Base-by-base conservation (phyloP, 768 basidiomycete species). In the Amanita molliuscula region DNA sequence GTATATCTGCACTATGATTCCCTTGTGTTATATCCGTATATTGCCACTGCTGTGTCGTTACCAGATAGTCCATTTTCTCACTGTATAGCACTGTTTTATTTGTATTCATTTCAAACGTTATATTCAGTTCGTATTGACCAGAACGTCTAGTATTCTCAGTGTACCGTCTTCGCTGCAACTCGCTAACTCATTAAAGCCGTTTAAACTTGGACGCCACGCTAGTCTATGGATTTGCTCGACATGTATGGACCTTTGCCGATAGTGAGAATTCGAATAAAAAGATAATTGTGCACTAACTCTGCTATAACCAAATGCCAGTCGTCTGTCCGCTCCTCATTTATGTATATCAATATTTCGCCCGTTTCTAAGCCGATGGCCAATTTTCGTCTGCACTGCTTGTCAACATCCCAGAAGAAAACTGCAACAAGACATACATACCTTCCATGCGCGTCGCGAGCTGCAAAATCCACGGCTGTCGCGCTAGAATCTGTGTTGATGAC, bases 101-200 rank as follows among this genome's bases (percentile, higher is more conserved):
- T 67, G 60, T 69, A 69, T 64, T 63, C 62, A 62, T 66, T 69
- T 67, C 67, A 67, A 65, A 59, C 56, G 59, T 34, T 47, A 35
- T 68, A 68, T 67, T 70, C 69, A 72, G 71, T 72, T 63, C 64
- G 65, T 68, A 68, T 67, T 64, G 59, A 70, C 61, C 57, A 74
- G 77, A 69, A 89, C 70, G 60, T 71, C 72, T 65, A 81, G 68
- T 69, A 95, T 74, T 65, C 81, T 85, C 67, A 94, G 71, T 72
- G 86, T 87, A 72, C 88, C 82, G 74, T 97, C 94, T 70, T 95
- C 91, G 65, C 89, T 88, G 59, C 90, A 90, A 52, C 82, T 90
- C 29, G 90, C 94, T 47, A 97, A 74, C 52, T 79, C 73, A 50
- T 65, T 68, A 38, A 58, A 53, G n/a, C 48, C 59, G 26, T 62